These are phyloP conservation scores for Penicillium riverlandense DNA, from an alignment of 495 filamentous ascomycete species.

Conservation along the genomic window DNA sequence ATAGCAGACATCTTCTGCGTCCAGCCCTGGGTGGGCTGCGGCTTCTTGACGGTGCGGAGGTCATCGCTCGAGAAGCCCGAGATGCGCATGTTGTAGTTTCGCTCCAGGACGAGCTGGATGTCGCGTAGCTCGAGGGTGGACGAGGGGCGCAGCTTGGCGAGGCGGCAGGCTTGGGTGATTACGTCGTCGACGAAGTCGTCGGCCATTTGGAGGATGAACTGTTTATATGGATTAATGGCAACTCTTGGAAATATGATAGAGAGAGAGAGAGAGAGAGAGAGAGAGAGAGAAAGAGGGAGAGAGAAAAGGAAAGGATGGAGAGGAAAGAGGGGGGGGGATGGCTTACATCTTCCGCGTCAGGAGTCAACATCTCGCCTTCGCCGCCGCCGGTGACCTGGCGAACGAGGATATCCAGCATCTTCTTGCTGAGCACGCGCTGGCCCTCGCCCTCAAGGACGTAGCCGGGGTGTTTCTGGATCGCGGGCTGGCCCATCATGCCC, in stretches of 20 bases:
- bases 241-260: neutral
- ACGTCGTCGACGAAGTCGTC: slow-evolving; percentile 94
- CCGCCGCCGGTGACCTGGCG: slow-evolving; percentile 83
- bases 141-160: slow-evolving; percentile 87
- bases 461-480: slow-evolving; percentile 68
- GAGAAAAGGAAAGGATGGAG: no score
- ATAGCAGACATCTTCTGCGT: slow-evolving; percentile 94
- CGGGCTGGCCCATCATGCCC: slow-evolving; percentile 80
- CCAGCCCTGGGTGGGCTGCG: slow-evolving; percentile 79
- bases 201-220: slow-evolving; percentile 83
- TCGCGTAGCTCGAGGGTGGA: slow-evolving; percentile 87
- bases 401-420: slow-evolving; percentile 92
- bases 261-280: neutral
- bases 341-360: slow-evolving; percentile 90
- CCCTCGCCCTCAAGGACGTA: slow-evolving; percentile 84
- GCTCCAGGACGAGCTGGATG: slow-evolving; percentile 89
- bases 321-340: neutral
- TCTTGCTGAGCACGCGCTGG: slow-evolving; percentile 84
- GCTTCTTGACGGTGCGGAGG: slow-evolving; percentile 85
- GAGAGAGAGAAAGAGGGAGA: neutral
- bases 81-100: slow-evolving; percentile 96
- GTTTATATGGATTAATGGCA: slow-evolving; percentile 9
- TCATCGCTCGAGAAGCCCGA: slow-evolving; percentile 93
- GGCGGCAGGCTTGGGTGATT: slow-evolving; percentile 74
- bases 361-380: slow-evolving; percentile 63